phyloP scores from a whole-genome alignment of 441 rosid genomes.

The Erysimum pusillum region DNA sequence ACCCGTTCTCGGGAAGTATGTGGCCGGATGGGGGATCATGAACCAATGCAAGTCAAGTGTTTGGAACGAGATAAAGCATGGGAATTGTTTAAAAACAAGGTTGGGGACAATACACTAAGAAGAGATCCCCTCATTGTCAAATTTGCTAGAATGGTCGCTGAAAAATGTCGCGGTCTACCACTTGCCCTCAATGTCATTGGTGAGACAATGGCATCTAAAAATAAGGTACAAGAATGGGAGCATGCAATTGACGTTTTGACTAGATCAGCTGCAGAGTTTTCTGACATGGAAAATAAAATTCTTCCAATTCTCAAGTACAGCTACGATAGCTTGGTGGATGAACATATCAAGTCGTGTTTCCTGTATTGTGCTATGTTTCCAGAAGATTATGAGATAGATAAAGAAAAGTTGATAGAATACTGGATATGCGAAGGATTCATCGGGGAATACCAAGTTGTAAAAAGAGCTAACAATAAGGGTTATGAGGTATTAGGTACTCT shows the following conservation, averaged over 20 bases:
- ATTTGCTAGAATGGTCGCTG: not conserved
- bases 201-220: conserved; percentile 39
- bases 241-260: conserved; percentile 30
- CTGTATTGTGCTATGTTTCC: conserved; percentile 51
- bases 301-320: conserved; percentile 44
- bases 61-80: conserved; percentile 33
- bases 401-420: conserved; percentile 22
- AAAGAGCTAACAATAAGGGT: conserved; percentile 29
- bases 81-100: conserved; percentile 22
- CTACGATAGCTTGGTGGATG: conserved; percentile 39
- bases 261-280: not conserved
- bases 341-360: conserved; percentile 39
- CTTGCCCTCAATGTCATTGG: conserved; percentile 39
- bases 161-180: conserved; percentile 38
- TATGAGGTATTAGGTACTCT: conserved; percentile 38
- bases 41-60: conserved; percentile 29
- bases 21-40: conserved; percentile 39
- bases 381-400: not conserved
- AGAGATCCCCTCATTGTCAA: not conserved
- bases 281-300: conserved; percentile 34
- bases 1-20: conserved; percentile 46
- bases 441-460: not conserved
- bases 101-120: conserved; percentile 3
- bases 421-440: conserved; percentile 51
- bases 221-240: conserved; percentile 40